Percentiles rank a stretch among this genome's conserved stretches.
These are phyloP conservation scores for Ustilago loliicola DNA, from an alignment of 1,284 basidiomycete genomes.

Conservation along the genomic window DNA sequence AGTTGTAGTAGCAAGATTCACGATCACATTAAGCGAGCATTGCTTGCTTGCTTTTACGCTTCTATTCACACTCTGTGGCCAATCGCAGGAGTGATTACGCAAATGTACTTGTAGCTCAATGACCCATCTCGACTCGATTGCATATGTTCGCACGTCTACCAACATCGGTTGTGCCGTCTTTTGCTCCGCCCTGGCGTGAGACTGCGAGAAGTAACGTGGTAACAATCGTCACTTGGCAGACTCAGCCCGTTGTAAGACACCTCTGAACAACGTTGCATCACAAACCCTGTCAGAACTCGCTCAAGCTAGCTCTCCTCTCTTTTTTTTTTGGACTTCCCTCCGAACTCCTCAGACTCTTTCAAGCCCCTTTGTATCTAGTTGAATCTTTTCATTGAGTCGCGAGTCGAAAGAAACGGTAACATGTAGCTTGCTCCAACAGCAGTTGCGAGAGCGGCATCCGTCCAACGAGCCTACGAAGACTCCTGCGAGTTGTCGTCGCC, in stretches of 20 bases:
- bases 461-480: constrained; percentile 19
- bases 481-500: constrained; percentile 33
- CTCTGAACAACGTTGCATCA: too few species aligned
- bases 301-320: too few species aligned
- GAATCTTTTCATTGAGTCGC: constrained; percentile 6
- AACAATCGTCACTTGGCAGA: too few species aligned
- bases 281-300: too few species aligned
- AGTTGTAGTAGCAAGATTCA: constrained; percentile 13
- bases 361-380: not conserved
- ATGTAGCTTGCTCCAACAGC: not conserved
- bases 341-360: too few species aligned
- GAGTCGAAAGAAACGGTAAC: not conserved
- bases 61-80: too few species aligned
- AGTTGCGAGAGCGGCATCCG: not conserved
- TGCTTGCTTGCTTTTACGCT: too few species aligned
- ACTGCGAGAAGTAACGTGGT: too few species aligned
- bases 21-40: too few species aligned
- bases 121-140: not conserved
- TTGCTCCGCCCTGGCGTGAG: not conserved
- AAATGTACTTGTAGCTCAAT: constrained; percentile 12
- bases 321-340: too few species aligned
- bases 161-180: not conserved
- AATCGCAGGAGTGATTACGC: too few species aligned
- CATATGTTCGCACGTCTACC: not conserved
- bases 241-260: too few species aligned